Base-by-base conservation (phyloP, 2,329 filamentous ascomycete genomes). In the Myotisia sp. region DNA sequence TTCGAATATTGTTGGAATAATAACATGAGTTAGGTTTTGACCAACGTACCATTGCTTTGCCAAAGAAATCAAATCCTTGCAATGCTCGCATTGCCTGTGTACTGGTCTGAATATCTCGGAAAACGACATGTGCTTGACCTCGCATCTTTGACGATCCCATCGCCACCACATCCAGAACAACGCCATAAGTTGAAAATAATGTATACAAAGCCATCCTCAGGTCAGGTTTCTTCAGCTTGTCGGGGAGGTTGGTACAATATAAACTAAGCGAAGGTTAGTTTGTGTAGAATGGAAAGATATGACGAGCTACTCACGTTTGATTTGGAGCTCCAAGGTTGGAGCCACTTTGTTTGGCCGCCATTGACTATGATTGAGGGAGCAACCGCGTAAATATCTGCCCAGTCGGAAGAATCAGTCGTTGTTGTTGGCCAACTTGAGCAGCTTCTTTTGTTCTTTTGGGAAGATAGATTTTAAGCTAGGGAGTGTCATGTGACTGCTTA, bases 71-170 rank as follows among this genome's bases (percentile, higher is more conserved):
- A 49, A 84, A 82, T 2, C 82, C 84, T 47, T 95, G 79, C 30
- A 94, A 64, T 7, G 82, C 76, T 44, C 87, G 70, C 83, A 98
- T 83, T 2, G 90, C 90, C 53, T 93, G 84, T 16, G 86, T 93
- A 33, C 85, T 84, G n/a, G 83, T 76, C 45, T 93, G 80, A 21
- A 87, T 67, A 54, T 98, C 87, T 38, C 82, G 74, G 55, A 85
- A 95, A 9, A 90, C 80, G 40, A 98, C 66, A 51, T 95, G 90
- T 41, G 90, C 90, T 60, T 98, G 90, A 3, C 90, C 90, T 32
- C 90, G 79, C 86, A 95, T 94, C 62, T 84, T 84, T 55, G 69
- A 68, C 1, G 83, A 92, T 63, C 85, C 92, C 47, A 94, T 67
- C 19, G 83, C 82, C 31, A 94, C 80, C 13, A 98, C 74, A 54